Base-by-base conservation (phyloP, 2,329 filamentous ascomycete species). In the Ascochyta viciae-villosae region DNA sequence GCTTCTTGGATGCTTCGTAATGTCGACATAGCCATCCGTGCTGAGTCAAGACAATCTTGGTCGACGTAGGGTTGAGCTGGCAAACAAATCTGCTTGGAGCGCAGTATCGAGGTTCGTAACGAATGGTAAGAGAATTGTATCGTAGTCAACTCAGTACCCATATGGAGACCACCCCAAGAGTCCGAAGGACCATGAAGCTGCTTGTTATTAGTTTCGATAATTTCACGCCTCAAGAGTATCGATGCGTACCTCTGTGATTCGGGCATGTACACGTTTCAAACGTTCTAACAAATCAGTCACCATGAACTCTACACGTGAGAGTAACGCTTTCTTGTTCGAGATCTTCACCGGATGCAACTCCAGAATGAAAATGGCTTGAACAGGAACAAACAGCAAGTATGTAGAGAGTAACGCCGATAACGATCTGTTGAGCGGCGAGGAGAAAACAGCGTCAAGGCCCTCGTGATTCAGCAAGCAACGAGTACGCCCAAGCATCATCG, bases 121-220 rank as follows among this genome's bases (percentile, higher is more conserved):
- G 61, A 63, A 35, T 68, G 63, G 41, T 66, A 66, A 3, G 63
- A 59, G 46, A 68, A 68, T 19, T 68, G 57, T 19, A 64, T 57
- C 2, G 63, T 58, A n/a, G 35, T 62, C 16, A 65, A 24, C 35
- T 65, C 63, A 44, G 49, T 63, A 6, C 46, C 54, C 10, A 54
- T 49, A 27, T 62, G 52, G 6, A 65, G 55, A 3, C 63, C 63
- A 37, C 46, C 29, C 61, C 63, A 65, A 9, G 57, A 58, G n/a
- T 59, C 45, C 1, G 61, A 60, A 1, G 56, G 51, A 8, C 57
- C 58, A 27, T 62, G 54, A 22, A 63, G 19, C 63, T 65, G 23
- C 4, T 15, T 12, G 15, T 3, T 15, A 23, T 55, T 15, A 56
- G 48, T 13, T 26, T 9, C 38, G 19, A 37, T 6, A 3, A 38